A percentile compares a stretch with the other conserved stretches of the same genome.
Conservation (phyloP, 2,329 filamentous ascomycete genomes). For the Talaromyces albobiverticillius region DNA sequence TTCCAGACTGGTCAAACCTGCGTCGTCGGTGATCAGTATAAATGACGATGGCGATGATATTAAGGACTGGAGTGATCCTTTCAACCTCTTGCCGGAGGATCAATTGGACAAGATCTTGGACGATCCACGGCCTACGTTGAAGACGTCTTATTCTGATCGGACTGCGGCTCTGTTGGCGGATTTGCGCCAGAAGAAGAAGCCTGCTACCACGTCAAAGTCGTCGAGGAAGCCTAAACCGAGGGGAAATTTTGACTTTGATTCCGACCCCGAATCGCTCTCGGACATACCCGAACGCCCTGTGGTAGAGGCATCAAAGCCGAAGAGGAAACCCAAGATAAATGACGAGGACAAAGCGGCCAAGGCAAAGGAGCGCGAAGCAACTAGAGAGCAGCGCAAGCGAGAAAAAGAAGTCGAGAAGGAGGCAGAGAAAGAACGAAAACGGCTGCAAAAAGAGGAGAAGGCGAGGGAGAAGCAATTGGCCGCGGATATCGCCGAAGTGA, state of each 20-base stretch:
- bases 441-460: constrained; percentile 53
- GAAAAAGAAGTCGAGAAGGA: constrained; percentile 48
- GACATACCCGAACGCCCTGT: constrained; percentile 45
- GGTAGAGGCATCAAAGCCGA: constrained; percentile 12
- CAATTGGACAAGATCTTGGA: constrained; percentile 25
- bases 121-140: constrained; percentile 18
- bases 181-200: constrained; percentile 19
- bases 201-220: not conserved
- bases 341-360: constrained; percentile 43
- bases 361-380: constrained; percentile 53
- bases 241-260: constrained; percentile 8
- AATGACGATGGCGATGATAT: constrained; percentile 36
- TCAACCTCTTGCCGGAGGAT: constrained; percentile 21
- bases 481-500: constrained; percentile 67
- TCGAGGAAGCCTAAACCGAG: not conserved
- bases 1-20: constrained; percentile 9
- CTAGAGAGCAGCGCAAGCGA: constrained; percentile 47
- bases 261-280: constrained; percentile 29
- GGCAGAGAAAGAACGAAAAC: constrained; percentile 51
- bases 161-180: constrained; percentile 40
- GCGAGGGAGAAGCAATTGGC: constrained; percentile 61
- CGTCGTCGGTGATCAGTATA: constrained; percentile 30
- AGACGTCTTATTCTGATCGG: constrained; percentile 33
- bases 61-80: constrained; percentile 34
- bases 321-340: constrained; percentile 45